Percentiles rank a stretch among this genome's conserved stretches.
These are phyloP conservation scores for Polyporus arcularius DNA, from an alignment of 768 basidiomycete genomes.

Conservation along the genomic window DNA sequence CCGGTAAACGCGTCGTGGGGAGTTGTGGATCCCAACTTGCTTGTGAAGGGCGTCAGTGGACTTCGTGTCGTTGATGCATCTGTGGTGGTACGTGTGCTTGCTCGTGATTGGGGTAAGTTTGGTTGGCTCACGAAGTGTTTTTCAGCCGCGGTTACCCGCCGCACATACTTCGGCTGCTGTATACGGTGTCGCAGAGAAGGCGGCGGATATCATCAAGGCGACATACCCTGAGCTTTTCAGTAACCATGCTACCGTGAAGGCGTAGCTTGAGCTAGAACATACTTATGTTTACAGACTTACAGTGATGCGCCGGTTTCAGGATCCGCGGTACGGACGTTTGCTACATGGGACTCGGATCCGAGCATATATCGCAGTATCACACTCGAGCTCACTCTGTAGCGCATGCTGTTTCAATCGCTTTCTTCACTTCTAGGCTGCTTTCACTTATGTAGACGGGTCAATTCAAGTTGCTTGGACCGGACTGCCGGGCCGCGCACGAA, in stretches of 20 bases:
- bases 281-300: no score
- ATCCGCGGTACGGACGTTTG: no score
- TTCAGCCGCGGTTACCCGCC: not conserved
- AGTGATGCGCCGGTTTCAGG: no score
- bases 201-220: constrained; percentile 10
- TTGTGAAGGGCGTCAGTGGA: constrained; percentile 20
- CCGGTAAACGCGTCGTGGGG: constrained; percentile 11
- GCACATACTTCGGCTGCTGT: not conserved
- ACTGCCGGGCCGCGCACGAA: no score
- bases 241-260: not conserved
- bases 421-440: no score
- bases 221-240: not conserved
- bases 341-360: no score
- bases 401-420: not conserved
- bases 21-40: constrained; percentile 22
- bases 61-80: constrained; percentile 27
- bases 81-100: constrained; percentile 18
- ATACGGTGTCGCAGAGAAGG: constrained; percentile 6
- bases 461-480: no score
- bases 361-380: not conserved
- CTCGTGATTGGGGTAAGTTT: not conserved
- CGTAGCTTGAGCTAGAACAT: no score
- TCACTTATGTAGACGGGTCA: no score
- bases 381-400: not conserved
- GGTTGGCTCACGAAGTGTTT: not conserved